A percentile compares a stretch with the other conserved stretches of the same genome.
Conservation (phyloP, 352 stramenopile genomes). For the Hyaloperonospora brassicae region DNA sequence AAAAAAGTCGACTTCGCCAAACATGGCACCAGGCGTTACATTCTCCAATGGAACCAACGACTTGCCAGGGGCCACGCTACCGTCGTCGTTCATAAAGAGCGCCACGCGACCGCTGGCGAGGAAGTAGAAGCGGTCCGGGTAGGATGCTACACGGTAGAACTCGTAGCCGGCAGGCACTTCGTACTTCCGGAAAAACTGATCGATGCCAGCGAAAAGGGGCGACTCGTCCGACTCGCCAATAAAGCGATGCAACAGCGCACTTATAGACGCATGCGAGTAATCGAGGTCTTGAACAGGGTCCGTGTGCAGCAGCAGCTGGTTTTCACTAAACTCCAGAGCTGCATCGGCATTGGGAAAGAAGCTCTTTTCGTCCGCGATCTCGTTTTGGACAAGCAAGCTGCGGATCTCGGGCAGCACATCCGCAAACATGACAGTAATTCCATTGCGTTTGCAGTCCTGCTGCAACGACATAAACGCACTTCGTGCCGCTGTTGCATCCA, state of each 20-base stretch:
- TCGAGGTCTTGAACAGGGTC: constrained; percentile 23
- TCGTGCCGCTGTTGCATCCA: constrained; percentile 81
- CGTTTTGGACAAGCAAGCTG: constrained; percentile 54
- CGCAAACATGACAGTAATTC: constrained; percentile 64
- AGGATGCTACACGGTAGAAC: constrained; percentile 67
- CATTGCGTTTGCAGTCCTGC: constrained; percentile 65
- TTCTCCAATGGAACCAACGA: constrained; percentile 52
- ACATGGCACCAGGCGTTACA: constrained; percentile 72
- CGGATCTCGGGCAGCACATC: constrained; percentile 63
- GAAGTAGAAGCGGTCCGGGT: constrained; percentile 66
- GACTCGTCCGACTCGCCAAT: constrained; percentile 70
- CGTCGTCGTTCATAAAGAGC: constrained; percentile 74
- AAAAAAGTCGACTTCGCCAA: constrained; percentile 85
- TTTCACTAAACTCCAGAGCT: constrained; percentile 74
- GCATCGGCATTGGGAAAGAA: constrained; percentile 69
- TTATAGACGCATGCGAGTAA: constrained; percentile 46
- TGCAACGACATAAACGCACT: constrained; percentile 79
- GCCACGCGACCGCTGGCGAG: constrained; percentile 59
- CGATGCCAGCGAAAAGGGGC: constrained; percentile 52
- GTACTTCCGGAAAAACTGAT: constrained; percentile 55
- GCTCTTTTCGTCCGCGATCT: constrained; percentile 54
- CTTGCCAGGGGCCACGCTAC: constrained; percentile 38
- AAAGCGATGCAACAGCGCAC: constrained; percentile 65
- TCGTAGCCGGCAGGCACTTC: constrained; percentile 45
- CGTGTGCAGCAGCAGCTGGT: constrained; percentile 41